Percentiles rank a stretch among this genome's conserved stretches.
Conservation (phyloP, 2,329 filamentous ascomycete species). For the Dichotomopilus funicola region DNA sequence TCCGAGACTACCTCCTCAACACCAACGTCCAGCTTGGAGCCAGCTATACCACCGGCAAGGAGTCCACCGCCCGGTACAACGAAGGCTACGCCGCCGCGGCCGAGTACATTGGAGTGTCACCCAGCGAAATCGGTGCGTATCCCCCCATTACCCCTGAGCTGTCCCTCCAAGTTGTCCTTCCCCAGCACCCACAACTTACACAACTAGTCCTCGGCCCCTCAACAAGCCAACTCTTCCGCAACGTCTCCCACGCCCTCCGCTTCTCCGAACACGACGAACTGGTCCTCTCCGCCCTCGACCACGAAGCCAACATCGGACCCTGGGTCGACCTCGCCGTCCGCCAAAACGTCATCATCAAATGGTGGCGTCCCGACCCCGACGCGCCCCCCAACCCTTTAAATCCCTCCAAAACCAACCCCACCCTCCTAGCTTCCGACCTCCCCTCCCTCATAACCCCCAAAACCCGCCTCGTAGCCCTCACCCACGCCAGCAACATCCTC, state of each 20-base stretch:
- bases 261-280: constrained; percentile 58
- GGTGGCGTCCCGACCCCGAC: constrained; percentile 51
- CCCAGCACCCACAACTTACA: neutral
- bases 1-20: constrained; percentile 57
- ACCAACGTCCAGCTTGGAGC: constrained; percentile 73
- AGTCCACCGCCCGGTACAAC: constrained; percentile 53
- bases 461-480: constrained; percentile 66
- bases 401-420: constrained; percentile 44
- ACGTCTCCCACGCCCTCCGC: constrained; percentile 51
- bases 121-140: constrained; percentile 56
- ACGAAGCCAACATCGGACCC: constrained; percentile 69
- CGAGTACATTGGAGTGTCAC: constrained; percentile 60
- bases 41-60: constrained; percentile 54
- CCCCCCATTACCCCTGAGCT: neutral
- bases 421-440: constrained; percentile 52
- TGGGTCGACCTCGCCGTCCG: constrained; percentile 64
- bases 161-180: neutral
- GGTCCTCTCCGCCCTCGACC: constrained; percentile 64
- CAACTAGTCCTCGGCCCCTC: constrained; percentile 59
- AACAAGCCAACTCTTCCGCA: constrained; percentile 70
- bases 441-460: constrained; percentile 52
- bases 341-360: constrained; percentile 57
- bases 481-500: constrained; percentile 67
- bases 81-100: constrained; percentile 60
- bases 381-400: constrained; percentile 18